Base-by-base conservation (phyloP, 1,284 basidiomycete species). In the Meira nashicola region DNA sequence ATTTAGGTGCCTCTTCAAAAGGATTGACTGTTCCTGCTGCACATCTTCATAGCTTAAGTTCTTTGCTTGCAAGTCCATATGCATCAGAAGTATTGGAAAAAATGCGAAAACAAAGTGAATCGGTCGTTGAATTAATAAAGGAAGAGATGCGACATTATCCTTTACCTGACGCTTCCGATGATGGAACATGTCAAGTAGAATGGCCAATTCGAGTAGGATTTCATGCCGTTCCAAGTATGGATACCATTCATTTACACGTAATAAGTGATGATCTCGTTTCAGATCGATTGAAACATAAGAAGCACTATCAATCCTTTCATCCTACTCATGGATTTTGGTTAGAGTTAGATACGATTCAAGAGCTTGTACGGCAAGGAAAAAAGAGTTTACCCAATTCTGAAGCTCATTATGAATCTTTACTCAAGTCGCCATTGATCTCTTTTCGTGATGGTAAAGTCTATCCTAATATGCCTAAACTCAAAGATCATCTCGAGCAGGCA, bases 281-380 rank as follows among this genome's bases (percentile, higher is more conserved):
- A 0, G 82, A 84, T 1, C 80, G 81, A 39, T 80, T 97, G 80
- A 97, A 94, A 79, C 85, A 84, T 63, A 96, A 95, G 82, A 92
- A 65, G 58, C 74, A 97, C 71, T 92, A 92, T 81, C 92, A 94
- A 76, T 91, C 90, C 1, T 98, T 97, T 80, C 86, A 89, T 68
- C 94, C 93, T 0, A 84, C 84, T 33, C 81, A 85, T 12, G 92
- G 90, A 0, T 96, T 92, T 80, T 96, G 95, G 78, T 73, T 97
- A 0, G 84, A 86, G 56, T 80, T 95, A 3, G 82, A 85, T 39
- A 85, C 89, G 5, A 87, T 95, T 3, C 79, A 89, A 43, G 81
- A 82, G 0, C 90, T 89, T 87, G 86, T 91, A 55, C 86, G 87
- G 39, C 81, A 83, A 6, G 85, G 73, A 81, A 41, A 40, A 79